Base-by-base conservation (phyloP, 257 asterid species). In the Ophiorrhiza pumila region DNA sequence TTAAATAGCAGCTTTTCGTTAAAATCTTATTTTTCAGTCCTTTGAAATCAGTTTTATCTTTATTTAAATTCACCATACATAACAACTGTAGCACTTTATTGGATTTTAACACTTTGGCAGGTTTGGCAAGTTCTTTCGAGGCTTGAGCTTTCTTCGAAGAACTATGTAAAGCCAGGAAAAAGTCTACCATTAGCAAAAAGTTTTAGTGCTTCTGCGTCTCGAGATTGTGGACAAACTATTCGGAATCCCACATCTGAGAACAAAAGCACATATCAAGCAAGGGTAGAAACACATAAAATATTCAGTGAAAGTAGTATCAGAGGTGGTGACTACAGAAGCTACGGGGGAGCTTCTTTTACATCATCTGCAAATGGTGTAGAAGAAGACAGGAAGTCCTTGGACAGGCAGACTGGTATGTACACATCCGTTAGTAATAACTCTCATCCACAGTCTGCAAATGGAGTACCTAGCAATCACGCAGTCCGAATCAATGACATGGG, bases 51-150 rank as follows among this genome's bases (percentile, higher is more conserved):
- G 34, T 57, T 35, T 45, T 17, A 27, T 14, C 57, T 65, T 45
- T 74, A 7, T 37, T 25, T 34, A 14, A 25, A 13, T 69, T 47
- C 37, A 37, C 17, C 42, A 4, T 22, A 65, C 2, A 23, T 39
- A 29, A 27, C n/a, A 63, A 32, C 14, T 61, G 25, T 72, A 65
- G 74, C 61, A 31, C 58, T 53, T 76, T 27, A 60, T 47, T 74
- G 46, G 34, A 49, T 46, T 74, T 74, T 73, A 75, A 69, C 74
- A 41, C 52, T 65, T 82, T 32, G 58, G 80, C 96, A 94, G 99
- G 97, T 97, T 55, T 94, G 97, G 99, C 83, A 87, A 84, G 79
- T 79, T 74, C 91, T 91, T 74, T 87, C 93, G 37, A 81, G 70
- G 80, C 85, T 90, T 65, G 87, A 87, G 74, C 60, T 94, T 80